Evolutionary conservation across 2,329 filamentous ascomycete genomes (phyloP).

Genomic region (Aspergillus spinulosporus): DNA sequence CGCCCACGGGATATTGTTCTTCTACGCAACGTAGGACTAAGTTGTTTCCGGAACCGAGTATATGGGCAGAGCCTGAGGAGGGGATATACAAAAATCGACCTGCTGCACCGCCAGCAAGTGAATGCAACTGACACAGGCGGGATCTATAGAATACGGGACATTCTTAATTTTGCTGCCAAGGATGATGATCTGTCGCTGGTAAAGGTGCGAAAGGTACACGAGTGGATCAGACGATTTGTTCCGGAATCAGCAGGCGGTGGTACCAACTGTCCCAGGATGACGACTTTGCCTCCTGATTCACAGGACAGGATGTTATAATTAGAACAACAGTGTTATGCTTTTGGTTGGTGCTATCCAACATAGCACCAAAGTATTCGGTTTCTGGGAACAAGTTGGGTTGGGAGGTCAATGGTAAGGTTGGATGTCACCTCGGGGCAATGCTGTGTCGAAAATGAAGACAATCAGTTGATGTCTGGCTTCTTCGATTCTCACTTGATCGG

Average conservation of each 20-base stretch:
- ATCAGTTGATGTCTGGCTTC: not conserved
- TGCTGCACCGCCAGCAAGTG: constrained; percentile 61
- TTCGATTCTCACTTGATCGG: not conserved
- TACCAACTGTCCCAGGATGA: not conserved
- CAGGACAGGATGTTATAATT: constrained; percentile 21
- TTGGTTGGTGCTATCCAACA: not conserved
- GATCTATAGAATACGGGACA: constrained; percentile 55
- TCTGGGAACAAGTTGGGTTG: not conserved
- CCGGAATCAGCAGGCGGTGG: constrained; percentile 35
- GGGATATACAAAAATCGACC: constrained; percentile 66
- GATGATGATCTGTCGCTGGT: constrained; percentile 53
- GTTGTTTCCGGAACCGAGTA: constrained; percentile 72
- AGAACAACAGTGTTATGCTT: constrained; percentile 13
- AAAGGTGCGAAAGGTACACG: constrained; percentile 67
- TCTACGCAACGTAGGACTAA: constrained; percentile 75
- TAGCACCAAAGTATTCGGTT: not conserved
- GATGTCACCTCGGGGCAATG: not conserved
- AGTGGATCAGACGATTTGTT: constrained; percentile 72
- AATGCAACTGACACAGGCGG: constrained; percentile 57
- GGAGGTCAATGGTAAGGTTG: not conserved
- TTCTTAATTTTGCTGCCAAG: constrained; percentile 21
- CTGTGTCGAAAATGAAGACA: not conserved
- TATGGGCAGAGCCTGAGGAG: constrained; percentile 80
- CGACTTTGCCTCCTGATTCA: constrained; percentile 22
- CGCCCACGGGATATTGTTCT: constrained; percentile 75